Base-by-base conservation (phyloP, 805 yeast genomes). In the Saccharomycopsis lassenensis region DNA sequence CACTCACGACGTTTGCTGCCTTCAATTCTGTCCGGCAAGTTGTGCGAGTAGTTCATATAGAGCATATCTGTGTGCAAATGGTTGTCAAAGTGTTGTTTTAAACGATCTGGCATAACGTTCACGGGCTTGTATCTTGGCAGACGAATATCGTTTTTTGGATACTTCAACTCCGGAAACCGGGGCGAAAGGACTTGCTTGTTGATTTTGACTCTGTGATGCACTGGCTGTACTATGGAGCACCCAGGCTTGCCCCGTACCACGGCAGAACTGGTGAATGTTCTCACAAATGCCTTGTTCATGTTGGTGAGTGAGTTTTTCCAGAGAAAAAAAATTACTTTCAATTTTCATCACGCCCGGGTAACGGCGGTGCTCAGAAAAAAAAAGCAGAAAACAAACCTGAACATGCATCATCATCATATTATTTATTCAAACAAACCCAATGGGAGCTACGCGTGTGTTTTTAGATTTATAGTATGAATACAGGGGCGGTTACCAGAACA, bases 141-240 rank as follows among this genome's bases (percentile, higher is more conserved):
- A 52, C 81, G 71, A 43, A 86, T 73, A 56, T 86, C 94, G 50
- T 74, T 72, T 46, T 77, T 75, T 20, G 77, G 71, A 33, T 67
- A 59, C 44, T 80, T 70, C 40, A 83, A 58, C 26, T 74, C 81
- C 35, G 80, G 74, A 56, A 77, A 81, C 42, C 77, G 65, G 39
- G 89, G 86, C 24, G 87, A 78, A 33, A 89, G 68, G 37, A 71
- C 71, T 25, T 74, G 61, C 56, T 91, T 91, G 50, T 72, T 69
- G 52, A 84, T 74, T 46, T 72, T 74, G 29, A 89, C 82, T 41
- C 73, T 68, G 58, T 91, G 98, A 57, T 91, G 98, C 11, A 89
- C 93, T 1, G 98, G 97, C 34, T 79, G 72, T 24, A 84, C 87
- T 35, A 83, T 69, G 26, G 93, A 79, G 55, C 69, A 72, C 21